A percentile compares a stretch with the other conserved stretches of the same genome.
Conservation (phyloP, 768 basidiomycete species). For the Xanthoconium purpureum region DNA sequence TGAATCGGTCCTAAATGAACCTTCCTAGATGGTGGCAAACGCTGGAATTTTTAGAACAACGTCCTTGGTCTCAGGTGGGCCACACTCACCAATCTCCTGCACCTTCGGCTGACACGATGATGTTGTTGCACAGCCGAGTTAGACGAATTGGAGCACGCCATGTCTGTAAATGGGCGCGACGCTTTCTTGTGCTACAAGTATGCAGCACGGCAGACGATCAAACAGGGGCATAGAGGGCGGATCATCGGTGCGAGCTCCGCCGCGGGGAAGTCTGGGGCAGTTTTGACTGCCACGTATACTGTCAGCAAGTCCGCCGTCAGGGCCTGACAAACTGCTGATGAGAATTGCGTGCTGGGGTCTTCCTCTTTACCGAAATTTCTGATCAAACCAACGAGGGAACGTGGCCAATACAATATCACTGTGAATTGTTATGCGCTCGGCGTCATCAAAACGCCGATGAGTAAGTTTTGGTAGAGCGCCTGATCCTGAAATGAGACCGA, state of each 20-base stretch:
- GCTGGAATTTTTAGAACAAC: not conserved
- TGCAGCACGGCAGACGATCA: slow-evolving; percentile 58
- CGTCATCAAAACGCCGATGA: slow-evolving; percentile 26
- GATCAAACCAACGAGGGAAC: slow-evolving; percentile 19
- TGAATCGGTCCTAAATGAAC: too few species aligned
- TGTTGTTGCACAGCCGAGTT: not conserved
- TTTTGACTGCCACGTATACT: slow-evolving; percentile 8
- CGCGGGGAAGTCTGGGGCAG: not conserved
- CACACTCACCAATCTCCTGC: too few species aligned
- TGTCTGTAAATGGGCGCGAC: slow-evolving; percentile 47
- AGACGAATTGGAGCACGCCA: not conserved
- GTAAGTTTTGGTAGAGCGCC: slow-evolving; percentile 14
- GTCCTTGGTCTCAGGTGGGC: slow-evolving; percentile 3
- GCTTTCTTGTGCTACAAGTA: slow-evolving; percentile 60
- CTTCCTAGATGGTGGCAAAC: slow-evolving; percentile 18
- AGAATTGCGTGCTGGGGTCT: not conserved
- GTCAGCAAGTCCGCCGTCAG: slow-evolving; percentile 40
- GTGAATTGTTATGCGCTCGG: slow-evolving; percentile 41
- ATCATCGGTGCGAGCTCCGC: slow-evolving; percentile 42
- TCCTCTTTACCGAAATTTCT: not conserved
- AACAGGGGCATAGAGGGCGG: slow-evolving; percentile 46
- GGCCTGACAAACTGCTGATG: slow-evolving; percentile 40
- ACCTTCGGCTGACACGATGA: not conserved
- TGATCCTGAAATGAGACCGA: not conserved
- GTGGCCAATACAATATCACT: slow-evolving; percentile 31